Conservation (phyloP, 352 stramenopile genomes). For the Thraustochytrium striatum region DNA sequence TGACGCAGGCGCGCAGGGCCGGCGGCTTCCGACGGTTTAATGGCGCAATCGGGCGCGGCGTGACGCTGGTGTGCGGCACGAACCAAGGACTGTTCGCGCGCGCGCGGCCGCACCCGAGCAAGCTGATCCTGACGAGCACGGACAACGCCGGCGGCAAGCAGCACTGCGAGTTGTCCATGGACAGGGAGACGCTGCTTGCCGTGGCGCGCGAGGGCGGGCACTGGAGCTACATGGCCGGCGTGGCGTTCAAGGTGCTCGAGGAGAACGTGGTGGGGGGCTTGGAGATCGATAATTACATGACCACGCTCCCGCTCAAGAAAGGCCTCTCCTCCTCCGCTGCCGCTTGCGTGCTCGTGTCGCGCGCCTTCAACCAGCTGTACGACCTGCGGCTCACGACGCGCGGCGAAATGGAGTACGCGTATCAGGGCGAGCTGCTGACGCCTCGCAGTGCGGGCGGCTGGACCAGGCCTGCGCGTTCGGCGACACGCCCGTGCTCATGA, state of each 20-base stretch:
- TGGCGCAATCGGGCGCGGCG: neutral
- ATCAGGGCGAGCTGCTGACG: constrained; percentile 53
- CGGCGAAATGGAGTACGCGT: constrained; percentile 56
- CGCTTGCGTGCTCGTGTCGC: constrained; percentile 54
- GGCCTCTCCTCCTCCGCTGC: constrained; percentile 56
- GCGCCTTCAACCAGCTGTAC: constrained; percentile 50
- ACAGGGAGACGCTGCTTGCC: constrained; percentile 10
- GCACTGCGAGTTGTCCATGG: constrained; percentile 24
- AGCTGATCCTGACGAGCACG: constrained; percentile 34
- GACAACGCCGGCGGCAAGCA: constrained; percentile 27
- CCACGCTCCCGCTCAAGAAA: constrained; percentile 57
- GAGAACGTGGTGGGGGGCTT: constrained; percentile 52
- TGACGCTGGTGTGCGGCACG: constrained; percentile 31
- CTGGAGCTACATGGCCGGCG: constrained; percentile 54
- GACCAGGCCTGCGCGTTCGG: constrained; percentile 56
- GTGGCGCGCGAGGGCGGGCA: constrained; percentile 45
- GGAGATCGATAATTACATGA: constrained; percentile 56
- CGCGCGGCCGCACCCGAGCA: constrained; percentile 18
- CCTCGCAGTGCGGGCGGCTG: constrained; percentile 55
- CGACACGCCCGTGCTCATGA: constrained; percentile 50
- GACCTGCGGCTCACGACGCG: constrained; percentile 50
- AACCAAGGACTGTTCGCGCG: constrained; percentile 24
- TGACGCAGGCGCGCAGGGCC: neutral
- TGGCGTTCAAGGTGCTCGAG: constrained; percentile 50
- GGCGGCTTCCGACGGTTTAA: constrained; percentile 35